Conservation (phyloP, 2,329 filamentous ascomycete genomes). For the Fusarium clavum region DNA sequence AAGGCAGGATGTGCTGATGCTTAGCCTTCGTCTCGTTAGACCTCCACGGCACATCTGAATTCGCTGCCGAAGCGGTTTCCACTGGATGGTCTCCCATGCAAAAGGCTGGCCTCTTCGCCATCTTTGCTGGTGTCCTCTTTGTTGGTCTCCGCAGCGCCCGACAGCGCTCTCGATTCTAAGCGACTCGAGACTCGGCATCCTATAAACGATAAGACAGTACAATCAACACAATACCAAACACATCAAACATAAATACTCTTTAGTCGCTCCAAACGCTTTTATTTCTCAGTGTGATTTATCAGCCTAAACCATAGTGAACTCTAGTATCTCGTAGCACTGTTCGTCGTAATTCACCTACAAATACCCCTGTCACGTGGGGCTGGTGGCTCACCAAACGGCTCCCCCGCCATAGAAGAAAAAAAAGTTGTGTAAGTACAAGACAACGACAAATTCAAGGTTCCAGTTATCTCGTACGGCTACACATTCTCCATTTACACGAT, state of each 20-base stretch:
- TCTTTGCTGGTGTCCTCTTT: constrained; percentile 38
- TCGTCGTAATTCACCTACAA: constrained; percentile 1
- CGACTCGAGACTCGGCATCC: constrained; percentile 4
- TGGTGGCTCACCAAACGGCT: constrained; percentile 18
- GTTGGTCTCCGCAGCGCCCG: constrained; percentile 40
- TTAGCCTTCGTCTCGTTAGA: constrained; percentile 46
- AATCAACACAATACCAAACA: constrained; percentile 22
- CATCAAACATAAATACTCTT: background rate
- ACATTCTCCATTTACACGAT: background rate
- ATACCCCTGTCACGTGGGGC: constrained; percentile 50
- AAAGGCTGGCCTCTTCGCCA: constrained; percentile 39
- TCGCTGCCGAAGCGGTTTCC: constrained; percentile 30
- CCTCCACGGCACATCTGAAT: constrained; percentile 44
- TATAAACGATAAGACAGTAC: constrained; percentile 30
- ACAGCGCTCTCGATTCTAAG: constrained; percentile 37
- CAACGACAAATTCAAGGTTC: constrained; percentile 13
- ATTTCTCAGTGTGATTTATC: background rate
- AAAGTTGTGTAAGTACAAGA: constrained; percentile 50
- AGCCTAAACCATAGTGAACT: background rate
- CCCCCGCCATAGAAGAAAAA: constrained; percentile 43
- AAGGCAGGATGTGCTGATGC: constrained; percentile 51
- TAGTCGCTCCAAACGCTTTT: background rate
- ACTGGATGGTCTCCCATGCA: constrained; percentile 40
- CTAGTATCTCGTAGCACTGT: background rate
- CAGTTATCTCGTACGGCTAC: background rate